phyloP scores from a whole-genome alignment of 2,329 filamentous ascomycete species.

The Colletotrichum sansevieriae region DNA sequence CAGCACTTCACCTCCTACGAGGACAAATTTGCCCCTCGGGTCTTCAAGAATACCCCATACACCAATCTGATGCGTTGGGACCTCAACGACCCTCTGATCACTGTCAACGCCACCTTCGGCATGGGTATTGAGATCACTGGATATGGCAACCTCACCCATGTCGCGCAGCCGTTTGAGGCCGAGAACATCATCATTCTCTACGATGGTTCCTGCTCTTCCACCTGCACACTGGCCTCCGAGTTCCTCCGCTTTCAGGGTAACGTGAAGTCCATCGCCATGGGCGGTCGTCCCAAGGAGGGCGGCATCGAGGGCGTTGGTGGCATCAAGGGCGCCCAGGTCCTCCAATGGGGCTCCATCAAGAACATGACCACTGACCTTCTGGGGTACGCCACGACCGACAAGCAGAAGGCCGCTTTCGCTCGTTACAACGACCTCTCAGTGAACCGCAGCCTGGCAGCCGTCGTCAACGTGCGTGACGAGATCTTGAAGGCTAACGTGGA shows the following conservation, averaged over 20 bases:
- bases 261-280: slow-evolving; percentile 67
- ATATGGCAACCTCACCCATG: slow-evolving; percentile 61
- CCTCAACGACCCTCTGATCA: slow-evolving; percentile 57
- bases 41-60: slow-evolving; percentile 65
- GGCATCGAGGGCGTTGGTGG: slow-evolving; percentile 68
- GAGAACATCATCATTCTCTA: slow-evolving; percentile 71
- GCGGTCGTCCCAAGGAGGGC: slow-evolving; percentile 61
- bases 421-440: slow-evolving; percentile 51
- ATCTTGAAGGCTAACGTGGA: slow-evolving; percentile 52
- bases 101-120: slow-evolving; percentile 56
- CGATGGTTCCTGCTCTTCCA: slow-evolving; percentile 70
- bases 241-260: slow-evolving; percentile 65
- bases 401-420: slow-evolving; percentile 47
- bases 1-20: slow-evolving; percentile 64
- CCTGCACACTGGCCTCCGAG: slow-evolving; percentile 69
- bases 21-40: slow-evolving; percentile 57
- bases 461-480: slow-evolving; percentile 56
- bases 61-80: slow-evolving; percentile 67
- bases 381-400: slow-evolving; percentile 46
- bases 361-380: slow-evolving; percentile 43
- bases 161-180: slow-evolving; percentile 66
- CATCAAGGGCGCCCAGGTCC: slow-evolving; percentile 62
- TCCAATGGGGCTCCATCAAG: slow-evolving; percentile 49
- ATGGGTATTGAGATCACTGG: slow-evolving; percentile 62
- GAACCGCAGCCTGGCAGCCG: slow-evolving; percentile 50